Evolutionary conservation across 1,139 yeast genomes (phyloP).

Genomic region (Geotrichum bryndzae): DNA sequence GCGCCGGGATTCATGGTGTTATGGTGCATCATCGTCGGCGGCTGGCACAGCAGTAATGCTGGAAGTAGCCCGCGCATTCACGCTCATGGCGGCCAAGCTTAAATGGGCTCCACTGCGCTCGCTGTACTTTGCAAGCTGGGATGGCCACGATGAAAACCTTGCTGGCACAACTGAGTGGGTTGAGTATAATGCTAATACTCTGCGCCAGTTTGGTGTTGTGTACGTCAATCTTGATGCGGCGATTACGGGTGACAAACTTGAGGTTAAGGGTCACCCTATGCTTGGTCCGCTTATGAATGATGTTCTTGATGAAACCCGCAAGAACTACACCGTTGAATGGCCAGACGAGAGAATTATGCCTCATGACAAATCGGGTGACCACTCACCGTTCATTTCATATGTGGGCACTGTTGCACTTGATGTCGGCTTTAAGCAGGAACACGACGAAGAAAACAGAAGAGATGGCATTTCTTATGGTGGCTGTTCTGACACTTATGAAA

Average conservation of each 20-base stretch:
- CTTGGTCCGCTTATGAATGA: constrained; percentile 44
- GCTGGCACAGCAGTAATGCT: constrained; percentile 72
- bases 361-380: constrained; percentile 45
- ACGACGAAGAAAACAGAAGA: constrained; percentile 46
- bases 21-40: constrained; percentile 66
- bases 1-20: constrained; percentile 70
- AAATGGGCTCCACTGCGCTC: constrained; percentile 84
- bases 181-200: constrained; percentile 48
- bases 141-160: constrained; percentile 71
- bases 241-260: constrained; percentile 55
- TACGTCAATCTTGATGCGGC: constrained; percentile 76
- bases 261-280: constrained; percentile 62
- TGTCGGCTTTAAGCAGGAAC: constrained; percentile 42
- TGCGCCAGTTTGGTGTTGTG: constrained; percentile 58
- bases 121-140: constrained; percentile 79
- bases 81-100: constrained; percentile 56
- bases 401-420: constrained; percentile 68
- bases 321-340: constrained; percentile 24
- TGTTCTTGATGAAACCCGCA: constrained; percentile 38
- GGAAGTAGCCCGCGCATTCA: constrained; percentile 65
- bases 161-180: constrained; percentile 85
- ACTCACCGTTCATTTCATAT: constrained; percentile 57
- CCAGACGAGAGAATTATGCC: constrained; percentile 19
- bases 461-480: constrained; percentile 31
- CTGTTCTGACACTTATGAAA: constrained; percentile 61